Percentiles rank a stretch among this genome's conserved stretches.
phyloP scores from a whole-genome alignment of 768 basidiomycete species.

The Leccinum imitatum region DNA sequence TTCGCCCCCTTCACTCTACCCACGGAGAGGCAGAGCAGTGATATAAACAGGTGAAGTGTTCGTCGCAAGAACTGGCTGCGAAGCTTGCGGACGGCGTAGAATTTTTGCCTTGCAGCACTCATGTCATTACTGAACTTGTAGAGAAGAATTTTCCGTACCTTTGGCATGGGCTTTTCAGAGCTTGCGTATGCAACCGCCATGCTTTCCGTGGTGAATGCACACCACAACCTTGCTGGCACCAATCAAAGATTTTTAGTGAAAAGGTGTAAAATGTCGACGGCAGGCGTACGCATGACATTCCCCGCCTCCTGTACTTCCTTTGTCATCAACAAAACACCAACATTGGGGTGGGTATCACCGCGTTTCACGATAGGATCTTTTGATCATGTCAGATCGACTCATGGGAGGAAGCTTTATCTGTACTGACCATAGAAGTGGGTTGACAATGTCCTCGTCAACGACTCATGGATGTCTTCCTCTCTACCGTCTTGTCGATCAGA shows the following conservation, averaged over 20 bases:
- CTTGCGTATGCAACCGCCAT: conserved; percentile 79
- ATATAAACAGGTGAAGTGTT: conserved; percentile 51
- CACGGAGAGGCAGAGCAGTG: conserved; percentile 46
- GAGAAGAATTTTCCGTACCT: conserved; percentile 40
- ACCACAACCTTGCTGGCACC: conserved; percentile 67
- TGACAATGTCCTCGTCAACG: conserved; percentile 46
- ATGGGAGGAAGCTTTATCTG: not conserved
- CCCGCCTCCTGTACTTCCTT: conserved; percentile 38
- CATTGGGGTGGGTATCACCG: conserved; percentile 49
- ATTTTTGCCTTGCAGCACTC: conserved; percentile 35
- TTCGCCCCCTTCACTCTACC: conserved; percentile 6
- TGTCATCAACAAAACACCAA: conserved; percentile 64
- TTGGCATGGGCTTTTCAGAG: conserved; percentile 49
- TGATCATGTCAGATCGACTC: conserved; percentile 3
- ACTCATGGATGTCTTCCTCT: conserved; percentile 55
- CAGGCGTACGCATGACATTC: conserved; percentile 27
- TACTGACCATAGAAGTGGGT: conserved; percentile 54
- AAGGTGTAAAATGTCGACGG: not conserved
- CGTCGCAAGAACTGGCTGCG: conserved; percentile 3
- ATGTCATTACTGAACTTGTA: not conserved
- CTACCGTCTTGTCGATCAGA: conserved; percentile 12
- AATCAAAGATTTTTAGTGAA: not conserved
- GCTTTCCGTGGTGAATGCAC: conserved; percentile 78
- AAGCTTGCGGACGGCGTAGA: conserved; percentile 26
- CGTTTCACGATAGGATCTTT: conserved; percentile 38